Conservation (phyloP, 2,329 filamentous ascomycete genomes). For the Clonostachys rosea region DNA sequence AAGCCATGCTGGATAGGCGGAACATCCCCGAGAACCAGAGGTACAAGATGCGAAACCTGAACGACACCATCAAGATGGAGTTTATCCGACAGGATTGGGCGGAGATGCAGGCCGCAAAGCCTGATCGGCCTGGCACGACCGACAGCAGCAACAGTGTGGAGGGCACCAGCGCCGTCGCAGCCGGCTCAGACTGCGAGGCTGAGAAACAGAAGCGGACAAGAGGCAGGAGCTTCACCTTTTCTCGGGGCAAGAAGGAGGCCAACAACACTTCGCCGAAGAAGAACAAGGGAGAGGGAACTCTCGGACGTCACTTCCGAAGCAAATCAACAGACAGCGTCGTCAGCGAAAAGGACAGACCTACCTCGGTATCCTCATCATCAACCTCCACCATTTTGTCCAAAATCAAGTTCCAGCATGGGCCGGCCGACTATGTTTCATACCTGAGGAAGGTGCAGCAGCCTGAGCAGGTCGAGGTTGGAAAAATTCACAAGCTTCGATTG, state of each 20-base stretch:
- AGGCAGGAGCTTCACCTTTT: constrained; percentile 68
- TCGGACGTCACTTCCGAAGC: constrained; percentile 61
- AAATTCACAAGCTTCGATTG: constrained; percentile 86
- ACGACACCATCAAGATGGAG: constrained; percentile 88
- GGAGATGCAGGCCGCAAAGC: constrained; percentile 52
- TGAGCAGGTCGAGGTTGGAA: constrained; percentile 84
- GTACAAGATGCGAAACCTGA: constrained; percentile 89
- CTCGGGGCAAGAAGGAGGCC: constrained; percentile 51
- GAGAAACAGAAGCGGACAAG: constrained; percentile 45
- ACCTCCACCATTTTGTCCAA: constrained; percentile 58
- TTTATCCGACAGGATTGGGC: constrained; percentile 88
- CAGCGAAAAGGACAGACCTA: constrained; percentile 50
- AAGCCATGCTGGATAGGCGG: constrained; percentile 70
- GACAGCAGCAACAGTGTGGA: constrained; percentile 33
- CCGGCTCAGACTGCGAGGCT: constrained; percentile 33
- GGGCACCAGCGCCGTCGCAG: constrained; percentile 18
- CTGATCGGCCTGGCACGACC: constrained; percentile 37
- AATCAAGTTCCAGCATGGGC: constrained; percentile 69
- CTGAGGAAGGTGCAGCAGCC: constrained; percentile 77
- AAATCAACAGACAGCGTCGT: constrained; percentile 71
- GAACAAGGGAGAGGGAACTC: constrained; percentile 58
- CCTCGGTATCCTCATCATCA: constrained; percentile 46
- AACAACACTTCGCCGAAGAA: constrained; percentile 66
- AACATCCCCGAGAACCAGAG: constrained; percentile 94
- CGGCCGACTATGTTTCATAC: constrained; percentile 83